Evolutionary conservation across 2,329 filamentous ascomycete species (phyloP).

Genomic region (Chaetomium strumarium): DNA sequence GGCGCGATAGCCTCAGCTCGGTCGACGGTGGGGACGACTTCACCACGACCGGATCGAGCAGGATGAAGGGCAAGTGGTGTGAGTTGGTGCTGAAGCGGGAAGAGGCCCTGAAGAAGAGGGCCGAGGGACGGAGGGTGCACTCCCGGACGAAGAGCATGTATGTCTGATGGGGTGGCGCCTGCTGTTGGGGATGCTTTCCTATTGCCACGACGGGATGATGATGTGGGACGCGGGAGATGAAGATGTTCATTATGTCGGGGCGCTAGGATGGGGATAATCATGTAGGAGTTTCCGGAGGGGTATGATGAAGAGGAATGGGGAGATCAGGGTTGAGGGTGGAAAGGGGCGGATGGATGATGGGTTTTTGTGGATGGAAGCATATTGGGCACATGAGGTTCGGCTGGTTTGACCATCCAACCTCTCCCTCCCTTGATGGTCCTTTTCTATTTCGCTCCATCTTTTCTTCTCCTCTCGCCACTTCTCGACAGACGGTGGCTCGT

Average conservation of each 20-base stretch:
- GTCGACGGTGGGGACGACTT: conserved; percentile 38
- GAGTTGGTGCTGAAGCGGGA: conserved; percentile 61
- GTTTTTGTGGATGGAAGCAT: not conserved
- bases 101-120: conserved; percentile 50
- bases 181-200: not conserved
- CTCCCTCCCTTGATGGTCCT: conserved; percentile 16
- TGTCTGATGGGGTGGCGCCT: conserved; percentile 30
- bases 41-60: conserved; percentile 30
- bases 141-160: conserved; percentile 55
- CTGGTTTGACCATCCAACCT: not conserved
- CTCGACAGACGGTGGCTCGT: not conserved
- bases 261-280: not conserved
- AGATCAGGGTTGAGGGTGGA: not conserved
- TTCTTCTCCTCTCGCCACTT: conserved; percentile 23
- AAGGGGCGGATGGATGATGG: not conserved
- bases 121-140: conserved; percentile 47
- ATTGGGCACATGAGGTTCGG: not conserved
- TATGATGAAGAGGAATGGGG: not conserved
- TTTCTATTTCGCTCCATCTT: conserved; percentile 15
- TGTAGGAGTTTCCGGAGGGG: not conserved
- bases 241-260: not conserved
- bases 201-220: conserved; percentile 4
- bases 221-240: not conserved
- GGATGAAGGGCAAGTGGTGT: conserved; percentile 57
- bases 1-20: conserved; percentile 45